Conservation (phyloP, 108 stramenopile species). For the Asterionellopsis glacialis region DNA sequence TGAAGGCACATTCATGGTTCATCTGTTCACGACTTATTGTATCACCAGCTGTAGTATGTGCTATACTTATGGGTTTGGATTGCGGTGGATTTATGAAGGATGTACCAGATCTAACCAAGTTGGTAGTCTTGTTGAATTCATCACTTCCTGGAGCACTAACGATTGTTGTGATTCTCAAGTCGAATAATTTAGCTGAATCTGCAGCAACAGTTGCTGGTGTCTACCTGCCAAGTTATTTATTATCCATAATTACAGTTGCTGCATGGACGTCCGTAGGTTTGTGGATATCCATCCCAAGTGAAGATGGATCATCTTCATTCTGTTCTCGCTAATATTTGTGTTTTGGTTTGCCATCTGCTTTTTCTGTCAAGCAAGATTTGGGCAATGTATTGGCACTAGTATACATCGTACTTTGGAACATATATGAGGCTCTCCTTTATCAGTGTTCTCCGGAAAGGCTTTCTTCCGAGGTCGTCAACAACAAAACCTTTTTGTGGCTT, state of each 20-base stretch:
- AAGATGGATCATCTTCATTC: constrained; percentile 23
- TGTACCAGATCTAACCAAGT: constrained; percentile 48
- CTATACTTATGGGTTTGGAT: constrained; percentile 47
- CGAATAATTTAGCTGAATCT: constrained; percentile 40
- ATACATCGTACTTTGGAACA: too few species aligned
- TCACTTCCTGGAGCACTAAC: constrained; percentile 60
- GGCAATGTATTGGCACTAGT: too few species aligned
- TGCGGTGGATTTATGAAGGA: constrained; percentile 37
- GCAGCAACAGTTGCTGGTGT: constrained; percentile 59
- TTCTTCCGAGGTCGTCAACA: too few species aligned
- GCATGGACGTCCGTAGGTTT: constrained; percentile 65
- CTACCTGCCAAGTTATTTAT: constrained; percentile 53
- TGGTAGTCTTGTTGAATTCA: constrained; percentile 63
- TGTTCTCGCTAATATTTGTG: constrained; percentile 5
- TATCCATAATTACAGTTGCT: constrained; percentile 64
- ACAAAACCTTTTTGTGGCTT: too few species aligned
- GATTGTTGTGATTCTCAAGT: constrained; percentile 57
- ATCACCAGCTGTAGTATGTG: constrained; percentile 47
- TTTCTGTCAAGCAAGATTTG: too few species aligned
- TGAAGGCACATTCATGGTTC: constrained; percentile 59
- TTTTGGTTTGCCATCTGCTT: too few species aligned
- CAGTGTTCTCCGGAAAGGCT: too few species aligned
- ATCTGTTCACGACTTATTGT: constrained; percentile 47
- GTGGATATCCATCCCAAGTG: constrained; percentile 46
- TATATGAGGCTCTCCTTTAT: too few species aligned